These are phyloP conservation scores for Rhynchosporium agropyri DNA, from an alignment of 2,329 filamentous ascomycete genomes.

Conservation along the genomic window DNA sequence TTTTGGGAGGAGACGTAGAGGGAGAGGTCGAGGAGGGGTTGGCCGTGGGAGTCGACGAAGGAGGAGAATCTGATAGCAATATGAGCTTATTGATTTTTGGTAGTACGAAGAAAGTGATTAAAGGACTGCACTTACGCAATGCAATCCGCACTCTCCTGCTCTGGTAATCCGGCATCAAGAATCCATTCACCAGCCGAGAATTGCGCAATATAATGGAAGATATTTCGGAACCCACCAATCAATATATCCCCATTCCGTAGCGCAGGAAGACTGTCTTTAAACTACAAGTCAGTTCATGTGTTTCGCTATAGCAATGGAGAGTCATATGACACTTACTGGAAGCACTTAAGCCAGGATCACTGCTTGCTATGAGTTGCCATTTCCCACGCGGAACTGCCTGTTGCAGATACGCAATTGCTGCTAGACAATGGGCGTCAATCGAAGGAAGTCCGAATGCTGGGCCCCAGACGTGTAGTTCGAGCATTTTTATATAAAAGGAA, in stretches of 20 bases:
- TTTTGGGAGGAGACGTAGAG: slow-evolving; percentile 91
- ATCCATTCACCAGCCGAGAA: slow-evolving; percentile 51
- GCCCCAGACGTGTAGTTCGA: slow-evolving; percentile 88
- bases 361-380: slow-evolving; percentile 75
- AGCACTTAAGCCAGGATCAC: slow-evolving; percentile 71
- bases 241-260: slow-evolving; percentile 56
- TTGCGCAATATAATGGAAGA: slow-evolving; percentile 51
- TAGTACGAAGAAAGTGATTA: background rate
- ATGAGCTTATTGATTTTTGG: background rate
- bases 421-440: slow-evolving; percentile 88
- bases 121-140: slow-evolving; percentile 47
- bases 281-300: slow-evolving; percentile 14
- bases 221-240: slow-evolving; percentile 56
- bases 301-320: background rate
- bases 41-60: slow-evolving; percentile 75
- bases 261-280: slow-evolving; percentile 57
- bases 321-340: slow-evolving; percentile 58
- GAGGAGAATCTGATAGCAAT: slow-evolving; percentile 55
- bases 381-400: slow-evolving; percentile 58
- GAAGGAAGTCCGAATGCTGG: slow-evolving; percentile 87
- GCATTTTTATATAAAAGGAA: slow-evolving; percentile 44
- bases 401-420: slow-evolving; percentile 75
- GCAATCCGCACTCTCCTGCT: slow-evolving; percentile 50
- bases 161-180: slow-evolving; percentile 48
- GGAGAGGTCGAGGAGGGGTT: slow-evolving; percentile 78